Evolutionary conservation across 2,329 filamentous ascomycete species (phyloP).

Genomic region (Pyrenophora graminea): DNA sequence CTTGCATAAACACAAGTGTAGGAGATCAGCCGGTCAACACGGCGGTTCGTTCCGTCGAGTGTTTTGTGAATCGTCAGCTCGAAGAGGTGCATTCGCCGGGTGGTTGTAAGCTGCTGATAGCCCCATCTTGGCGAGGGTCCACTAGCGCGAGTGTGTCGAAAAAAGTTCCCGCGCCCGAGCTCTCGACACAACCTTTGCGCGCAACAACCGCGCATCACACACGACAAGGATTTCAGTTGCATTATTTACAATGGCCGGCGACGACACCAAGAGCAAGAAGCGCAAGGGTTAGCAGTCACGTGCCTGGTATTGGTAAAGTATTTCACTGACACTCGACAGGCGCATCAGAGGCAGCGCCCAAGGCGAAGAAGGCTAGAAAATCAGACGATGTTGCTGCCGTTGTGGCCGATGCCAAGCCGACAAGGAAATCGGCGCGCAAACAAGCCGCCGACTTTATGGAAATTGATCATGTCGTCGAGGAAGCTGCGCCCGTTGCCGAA

Average conservation of each 20-base stretch:
- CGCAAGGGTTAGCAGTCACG: conserved; percentile 53
- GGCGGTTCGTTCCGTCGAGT: neutral
- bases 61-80: neutral
- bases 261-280: conserved; percentile 59
- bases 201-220: conserved; percentile 15
- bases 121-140: conserved; percentile 22
- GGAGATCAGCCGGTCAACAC: neutral
- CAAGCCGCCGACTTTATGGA: conserved; percentile 44
- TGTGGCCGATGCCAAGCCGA: conserved; percentile 25
- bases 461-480: conserved; percentile 24
- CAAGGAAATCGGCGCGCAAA: conserved; percentile 41
- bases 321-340: conserved; percentile 29
- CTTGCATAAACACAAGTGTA: neutral
- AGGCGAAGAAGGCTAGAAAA: conserved; percentile 48
- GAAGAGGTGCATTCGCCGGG: neutral
- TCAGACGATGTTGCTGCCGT: conserved; percentile 33
- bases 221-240: conserved; percentile 14
- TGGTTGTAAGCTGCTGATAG: conserved; percentile 4
- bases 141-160: conserved; percentile 31
- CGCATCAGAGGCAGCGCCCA: conserved; percentile 40
- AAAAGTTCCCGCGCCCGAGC: conserved; percentile 38
- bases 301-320: conserved; percentile 1
- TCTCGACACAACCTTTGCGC: conserved; percentile 39
- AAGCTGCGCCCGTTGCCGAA: conserved; percentile 21
- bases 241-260: conserved; percentile 55